phyloP scores from a whole-genome alignment of 2,329 filamentous ascomycete genomes.

The Pseudogymnoascus sp. region DNA sequence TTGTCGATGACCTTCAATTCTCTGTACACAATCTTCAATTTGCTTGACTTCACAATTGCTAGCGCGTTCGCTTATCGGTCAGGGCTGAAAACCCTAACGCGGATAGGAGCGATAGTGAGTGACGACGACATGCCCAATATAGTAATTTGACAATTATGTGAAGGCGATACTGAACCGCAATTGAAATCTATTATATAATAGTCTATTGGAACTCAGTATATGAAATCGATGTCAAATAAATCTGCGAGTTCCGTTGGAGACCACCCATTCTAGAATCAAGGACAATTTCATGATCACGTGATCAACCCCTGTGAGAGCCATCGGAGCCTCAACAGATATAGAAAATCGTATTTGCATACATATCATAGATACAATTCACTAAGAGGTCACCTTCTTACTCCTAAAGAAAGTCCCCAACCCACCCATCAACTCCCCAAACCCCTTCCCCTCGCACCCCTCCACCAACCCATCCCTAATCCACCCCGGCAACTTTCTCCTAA shows the following conservation, averaged over 20 bases:
- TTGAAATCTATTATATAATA: background rate
- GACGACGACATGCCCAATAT: background rate
- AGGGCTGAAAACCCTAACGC: constrained; percentile 5
- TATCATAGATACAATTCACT: background rate
- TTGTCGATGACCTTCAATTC: constrained; percentile 10
- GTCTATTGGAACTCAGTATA: background rate
- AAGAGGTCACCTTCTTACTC: constrained; percentile 36
- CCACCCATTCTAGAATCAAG: background rate
- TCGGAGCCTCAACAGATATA: background rate
- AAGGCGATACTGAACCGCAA: background rate
- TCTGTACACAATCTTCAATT: constrained; percentile 5
- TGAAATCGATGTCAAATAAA: background rate
- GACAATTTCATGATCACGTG: background rate
- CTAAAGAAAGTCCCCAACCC: constrained; percentile 53
- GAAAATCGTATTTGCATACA: background rate
- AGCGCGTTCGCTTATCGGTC: constrained; percentile 10
- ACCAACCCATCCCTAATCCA: constrained; percentile 77
- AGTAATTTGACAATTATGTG: background rate
- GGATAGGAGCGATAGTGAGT: background rate
- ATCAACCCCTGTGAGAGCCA: background rate
- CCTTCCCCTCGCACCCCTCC: constrained; percentile 42
- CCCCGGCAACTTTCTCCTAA: constrained; percentile 72
- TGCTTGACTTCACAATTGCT: constrained; percentile 9
- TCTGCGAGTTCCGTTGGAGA: background rate
- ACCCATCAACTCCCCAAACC: constrained; percentile 54